These are phyloP conservation scores for Bruguiera gymnorhiza DNA, from an alignment of 345 rosid species.

Conservation along the genomic window DNA sequence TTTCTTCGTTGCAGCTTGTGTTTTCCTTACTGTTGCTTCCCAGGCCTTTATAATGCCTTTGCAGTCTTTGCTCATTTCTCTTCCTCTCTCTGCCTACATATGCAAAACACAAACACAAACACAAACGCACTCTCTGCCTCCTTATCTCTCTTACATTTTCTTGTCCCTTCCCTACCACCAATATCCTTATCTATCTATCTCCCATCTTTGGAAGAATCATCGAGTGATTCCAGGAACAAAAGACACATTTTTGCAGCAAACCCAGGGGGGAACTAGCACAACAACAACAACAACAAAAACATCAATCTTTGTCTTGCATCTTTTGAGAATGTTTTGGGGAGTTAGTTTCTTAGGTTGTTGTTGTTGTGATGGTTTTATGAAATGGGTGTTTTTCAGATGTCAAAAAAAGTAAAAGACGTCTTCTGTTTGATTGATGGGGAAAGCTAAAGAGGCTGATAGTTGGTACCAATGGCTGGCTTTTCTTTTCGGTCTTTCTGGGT, in stretches of 20 bases:
- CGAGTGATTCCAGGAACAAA: conserved; percentile 15
- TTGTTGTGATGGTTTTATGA: background rate
- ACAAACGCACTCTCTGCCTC: background rate
- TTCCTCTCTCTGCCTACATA: background rate
- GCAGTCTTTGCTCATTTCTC: conserved; percentile 40
- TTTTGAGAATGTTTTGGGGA: conserved; percentile 4
- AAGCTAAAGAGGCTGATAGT: conserved; percentile 10
- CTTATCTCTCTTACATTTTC: conserved; percentile 11
- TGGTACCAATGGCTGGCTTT: conserved; percentile 17
- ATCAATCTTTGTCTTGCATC: background rate
- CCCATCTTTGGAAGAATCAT: background rate
- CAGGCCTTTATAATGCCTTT: conserved; percentile 37
- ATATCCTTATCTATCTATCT: conserved; percentile 1
- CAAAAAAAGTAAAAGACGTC: background rate
- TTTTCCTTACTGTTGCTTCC: conserved; percentile 35
- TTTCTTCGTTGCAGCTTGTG: conserved; percentile 43
- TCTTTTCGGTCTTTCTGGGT: conserved; percentile 1
- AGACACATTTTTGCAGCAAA: conserved; percentile 5
- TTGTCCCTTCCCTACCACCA: background rate
- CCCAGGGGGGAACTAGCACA: conserved; percentile 6
- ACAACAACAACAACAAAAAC: conserved; percentile 10
- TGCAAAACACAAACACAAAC: background rate
- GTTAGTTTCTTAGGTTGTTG: background rate
- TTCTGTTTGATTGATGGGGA: conserved; percentile 17
- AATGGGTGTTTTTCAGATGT: conserved; percentile 11